These are phyloP conservation scores for Yamadazyma sp. DNA, from an alignment of 1,139 yeast species.

Conservation along the genomic window DNA sequence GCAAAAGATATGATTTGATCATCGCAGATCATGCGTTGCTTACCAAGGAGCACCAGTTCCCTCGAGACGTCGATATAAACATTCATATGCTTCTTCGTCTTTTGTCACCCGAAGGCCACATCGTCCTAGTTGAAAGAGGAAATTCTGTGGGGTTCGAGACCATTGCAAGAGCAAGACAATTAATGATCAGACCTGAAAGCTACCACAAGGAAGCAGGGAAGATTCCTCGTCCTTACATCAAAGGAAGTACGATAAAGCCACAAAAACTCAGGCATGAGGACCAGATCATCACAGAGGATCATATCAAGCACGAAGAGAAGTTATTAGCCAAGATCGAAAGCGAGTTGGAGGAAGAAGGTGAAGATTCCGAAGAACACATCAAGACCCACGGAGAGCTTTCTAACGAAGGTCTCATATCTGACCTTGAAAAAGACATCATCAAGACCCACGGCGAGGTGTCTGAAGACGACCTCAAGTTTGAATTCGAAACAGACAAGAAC, in stretches of 20 bases:
- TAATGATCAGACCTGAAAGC: slow-evolving; percentile 81
- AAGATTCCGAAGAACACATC: too few species aligned
- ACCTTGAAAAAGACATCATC: slow-evolving; percentile 20
- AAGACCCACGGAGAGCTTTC: too few species aligned
- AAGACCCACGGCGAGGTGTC: slow-evolving; percentile 41
- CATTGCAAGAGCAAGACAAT: slow-evolving; percentile 86
- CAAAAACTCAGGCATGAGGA: slow-evolving; percentile 38
- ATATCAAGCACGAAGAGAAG: slow-evolving; percentile 32
- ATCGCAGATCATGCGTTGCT: slow-evolving; percentile 80
- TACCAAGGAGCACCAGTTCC: slow-evolving; percentile 59
- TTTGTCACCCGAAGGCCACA: slow-evolving; percentile 73
- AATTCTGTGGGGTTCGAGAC: slow-evolving; percentile 87
- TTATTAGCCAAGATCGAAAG: slow-evolving; percentile 28
- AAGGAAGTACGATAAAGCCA: slow-evolving; percentile 48
- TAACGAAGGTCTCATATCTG: slow-evolving; percentile 11
- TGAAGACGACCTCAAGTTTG: slow-evolving; percentile 49
- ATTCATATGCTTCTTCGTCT: slow-evolving; percentile 60
- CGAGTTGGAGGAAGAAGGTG: slow-evolving; percentile 14
- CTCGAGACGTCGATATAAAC: slow-evolving; percentile 70
- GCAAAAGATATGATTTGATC: slow-evolving; percentile 71
- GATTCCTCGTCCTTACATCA: slow-evolving; percentile 69
- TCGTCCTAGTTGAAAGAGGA: slow-evolving; percentile 84
- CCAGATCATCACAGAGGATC: slow-evolving; percentile 36
- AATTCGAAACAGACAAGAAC: slow-evolving; percentile 44
- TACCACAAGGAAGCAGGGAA: slow-evolving; percentile 56